phyloP scores from a whole-genome alignment of 176 grass and related monocot genomes.

The Ampelocalamus luodianensis region DNA sequence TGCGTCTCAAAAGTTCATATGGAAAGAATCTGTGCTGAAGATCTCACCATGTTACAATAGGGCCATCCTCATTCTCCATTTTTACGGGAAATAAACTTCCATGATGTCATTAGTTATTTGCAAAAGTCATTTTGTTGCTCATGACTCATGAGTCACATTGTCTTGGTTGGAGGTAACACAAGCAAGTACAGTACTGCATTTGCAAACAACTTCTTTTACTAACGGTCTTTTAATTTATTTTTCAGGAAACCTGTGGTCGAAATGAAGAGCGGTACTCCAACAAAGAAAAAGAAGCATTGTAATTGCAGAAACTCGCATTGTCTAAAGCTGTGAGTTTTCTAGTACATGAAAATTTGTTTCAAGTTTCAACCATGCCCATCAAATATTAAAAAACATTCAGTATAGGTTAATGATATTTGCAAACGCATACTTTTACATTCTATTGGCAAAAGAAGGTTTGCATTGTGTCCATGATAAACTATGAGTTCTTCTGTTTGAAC shows the following conservation, averaged over 20 bases:
- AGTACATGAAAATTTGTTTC: slow-evolving; percentile 12
- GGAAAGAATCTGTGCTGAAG: slow-evolving; percentile 14
- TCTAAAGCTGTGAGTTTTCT: slow-evolving; percentile 70
- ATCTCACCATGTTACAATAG: slow-evolving; percentile 15
- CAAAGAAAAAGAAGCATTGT: slow-evolving; percentile 70
- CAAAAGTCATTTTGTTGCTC: background rate
- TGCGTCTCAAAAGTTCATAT: slow-evolving; percentile 18
- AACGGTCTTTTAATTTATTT: slow-evolving; percentile 32
- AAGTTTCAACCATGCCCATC: background rate
- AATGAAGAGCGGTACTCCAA: slow-evolving; percentile 50
- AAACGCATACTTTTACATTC: slow-evolving; percentile 19
- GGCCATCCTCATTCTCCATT: slow-evolving; percentile 6
- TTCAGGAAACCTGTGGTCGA: slow-evolving; percentile 54
- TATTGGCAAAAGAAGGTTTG: slow-evolving; percentile 12
- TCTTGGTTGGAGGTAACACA: background rate
- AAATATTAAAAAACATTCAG: slow-evolving; percentile 23
- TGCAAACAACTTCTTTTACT: slow-evolving; percentile 14
- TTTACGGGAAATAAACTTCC: slow-evolving; percentile 1
- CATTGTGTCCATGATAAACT: slow-evolving; percentile 11
- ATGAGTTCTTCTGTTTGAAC: slow-evolving; percentile 7
- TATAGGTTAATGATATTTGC: slow-evolving; percentile 15
- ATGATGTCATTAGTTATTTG: slow-evolving; percentile 26
- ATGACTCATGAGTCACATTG: slow-evolving; percentile 16
- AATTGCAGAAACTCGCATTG: slow-evolving; percentile 78
- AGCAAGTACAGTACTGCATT: slow-evolving; percentile 1